phyloP scores from a whole-genome alignment of 768 basidiomycete genomes.

The Lentinula raphanica region DNA sequence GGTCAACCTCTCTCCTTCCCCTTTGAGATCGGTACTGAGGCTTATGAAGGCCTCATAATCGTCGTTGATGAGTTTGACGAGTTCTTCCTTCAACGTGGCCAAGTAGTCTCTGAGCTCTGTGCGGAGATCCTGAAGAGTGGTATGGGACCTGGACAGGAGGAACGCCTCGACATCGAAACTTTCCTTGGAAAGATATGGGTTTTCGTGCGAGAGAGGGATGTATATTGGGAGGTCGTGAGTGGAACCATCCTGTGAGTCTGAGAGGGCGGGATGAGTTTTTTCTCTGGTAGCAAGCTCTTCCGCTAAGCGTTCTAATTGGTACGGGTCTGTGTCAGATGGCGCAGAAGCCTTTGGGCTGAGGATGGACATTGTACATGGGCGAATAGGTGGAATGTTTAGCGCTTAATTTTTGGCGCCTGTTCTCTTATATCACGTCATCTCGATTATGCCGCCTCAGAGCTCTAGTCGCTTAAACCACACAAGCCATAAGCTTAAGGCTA shows the following conservation, averaged over 20 bases:
- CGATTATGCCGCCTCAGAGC: too few species aligned
- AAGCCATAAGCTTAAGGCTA: too few species aligned
- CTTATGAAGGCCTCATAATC: constrained; percentile 99
- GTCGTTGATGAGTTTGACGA: constrained; percentile 93
- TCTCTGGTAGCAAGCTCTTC: constrained; percentile 65
- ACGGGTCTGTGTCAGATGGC: constrained; percentile 42
- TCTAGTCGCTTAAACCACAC: too few species aligned
- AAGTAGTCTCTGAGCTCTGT: constrained; percentile 85
- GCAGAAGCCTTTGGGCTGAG: background rate
- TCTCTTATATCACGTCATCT: background rate
- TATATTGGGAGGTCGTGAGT: constrained; percentile 50
- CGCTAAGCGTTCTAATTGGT: constrained; percentile 64
- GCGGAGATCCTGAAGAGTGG: constrained; percentile 83
- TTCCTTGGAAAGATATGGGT: constrained; percentile 63
- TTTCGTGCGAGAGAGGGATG: constrained; percentile 73
- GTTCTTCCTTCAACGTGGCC: constrained; percentile 79
- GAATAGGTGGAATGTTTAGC: background rate
- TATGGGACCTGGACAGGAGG: constrained; percentile 79
- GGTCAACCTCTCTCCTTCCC: constrained; percentile 71
- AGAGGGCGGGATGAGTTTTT: constrained; percentile 15
- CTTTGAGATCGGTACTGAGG: constrained; percentile 85
- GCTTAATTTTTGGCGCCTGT: background rate
- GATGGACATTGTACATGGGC: background rate
- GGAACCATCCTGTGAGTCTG: background rate
- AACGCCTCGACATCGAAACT: constrained; percentile 82